Conservation (phyloP, 1,139 yeast species). For the Cylindricascospora bacillispora region DNA sequence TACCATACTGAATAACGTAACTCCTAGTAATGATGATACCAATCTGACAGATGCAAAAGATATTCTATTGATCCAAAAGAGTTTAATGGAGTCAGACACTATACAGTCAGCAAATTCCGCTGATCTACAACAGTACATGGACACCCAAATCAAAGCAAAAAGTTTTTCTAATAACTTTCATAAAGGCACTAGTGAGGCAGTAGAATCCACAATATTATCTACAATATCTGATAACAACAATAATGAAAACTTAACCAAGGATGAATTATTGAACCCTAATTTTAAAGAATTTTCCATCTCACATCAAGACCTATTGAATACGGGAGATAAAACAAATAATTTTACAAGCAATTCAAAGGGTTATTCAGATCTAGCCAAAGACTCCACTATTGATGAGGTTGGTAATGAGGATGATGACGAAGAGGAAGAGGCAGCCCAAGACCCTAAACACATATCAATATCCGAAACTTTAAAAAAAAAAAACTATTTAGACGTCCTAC, state of each 20-base stretch:
- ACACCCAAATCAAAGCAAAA: too few relatives aligned
- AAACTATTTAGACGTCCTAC: slow-evolving; percentile 3
- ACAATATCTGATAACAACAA: slow-evolving; percentile 14
- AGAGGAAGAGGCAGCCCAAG: too few relatives aligned
- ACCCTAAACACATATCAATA: too few relatives aligned
- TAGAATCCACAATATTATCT: too few relatives aligned
- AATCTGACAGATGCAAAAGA: too few relatives aligned
- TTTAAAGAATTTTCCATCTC: neutral
- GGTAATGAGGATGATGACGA: neutral
- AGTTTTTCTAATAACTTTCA: too few relatives aligned
- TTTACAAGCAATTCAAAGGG: slow-evolving; percentile 1
- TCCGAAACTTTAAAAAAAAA: slow-evolving; percentile 1
- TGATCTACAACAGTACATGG: slow-evolving; percentile 34
- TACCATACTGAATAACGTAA: too few relatives aligned
- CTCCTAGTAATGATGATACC: too few relatives aligned
- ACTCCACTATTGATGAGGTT: slow-evolving; percentile 1
- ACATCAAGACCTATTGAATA: neutral
- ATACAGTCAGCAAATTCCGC: too few relatives aligned
- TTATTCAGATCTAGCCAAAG: slow-evolving; percentile 1
- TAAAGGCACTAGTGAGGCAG: too few relatives aligned
- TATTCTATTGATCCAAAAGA: too few relatives aligned
- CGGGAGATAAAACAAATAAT: neutral
- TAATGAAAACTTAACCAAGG: slow-evolving; percentile 1
- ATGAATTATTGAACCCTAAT: neutral
- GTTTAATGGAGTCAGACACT: too few relatives aligned